Evolutionary conservation across 1,284 basidiomycete genomes (phyloP).

Genomic region (Athelia psychrophila): DNA sequence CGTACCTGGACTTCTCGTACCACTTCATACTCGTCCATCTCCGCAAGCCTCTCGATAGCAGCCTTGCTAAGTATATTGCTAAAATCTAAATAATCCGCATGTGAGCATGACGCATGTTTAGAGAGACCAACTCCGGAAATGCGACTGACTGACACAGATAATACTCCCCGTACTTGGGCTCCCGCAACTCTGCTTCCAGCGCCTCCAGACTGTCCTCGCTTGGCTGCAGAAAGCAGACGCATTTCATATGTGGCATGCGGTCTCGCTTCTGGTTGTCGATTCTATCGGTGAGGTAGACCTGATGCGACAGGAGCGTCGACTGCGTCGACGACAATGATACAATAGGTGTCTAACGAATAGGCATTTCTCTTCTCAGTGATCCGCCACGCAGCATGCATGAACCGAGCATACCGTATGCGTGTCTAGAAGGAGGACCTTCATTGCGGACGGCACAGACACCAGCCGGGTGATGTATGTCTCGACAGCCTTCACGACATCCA

Average conservation of each 20-base stretch:
- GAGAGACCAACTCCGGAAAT: constrained; percentile 31
- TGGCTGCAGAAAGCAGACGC: constrained; percentile 89
- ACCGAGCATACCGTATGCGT: constrained; percentile 78
- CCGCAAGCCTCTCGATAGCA: constrained; percentile 91
- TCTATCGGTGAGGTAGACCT: constrained; percentile 97
- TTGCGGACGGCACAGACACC: constrained; percentile 81
- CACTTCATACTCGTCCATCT: constrained; percentile 94
- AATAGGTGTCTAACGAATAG: constrained; percentile 94
- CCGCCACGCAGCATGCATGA: not conserved
- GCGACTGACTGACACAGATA: constrained; percentile 91
- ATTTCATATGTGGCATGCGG: constrained; percentile 94
- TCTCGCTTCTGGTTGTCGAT: constrained; percentile 91
- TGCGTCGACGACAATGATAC: constrained; percentile 95
- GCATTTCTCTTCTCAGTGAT: constrained; percentile 58
- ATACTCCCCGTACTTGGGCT: constrained; percentile 95
- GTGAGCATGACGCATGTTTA: constrained; percentile 12
- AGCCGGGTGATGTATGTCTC: constrained; percentile 93
- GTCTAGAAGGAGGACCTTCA: constrained; percentile 98
- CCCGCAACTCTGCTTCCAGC: constrained; percentile 80
- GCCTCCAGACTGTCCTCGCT: constrained; percentile 80
- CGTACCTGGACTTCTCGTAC: constrained; percentile 93
- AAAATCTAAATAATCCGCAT: constrained; percentile 64
- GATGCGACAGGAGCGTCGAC: constrained; percentile 90
- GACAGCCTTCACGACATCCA: constrained; percentile 96
- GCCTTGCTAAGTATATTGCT: constrained; percentile 91